Evolutionary conservation across 257 asterid species (phyloP).

Genomic region (Solanum chiquidenum): DNA sequence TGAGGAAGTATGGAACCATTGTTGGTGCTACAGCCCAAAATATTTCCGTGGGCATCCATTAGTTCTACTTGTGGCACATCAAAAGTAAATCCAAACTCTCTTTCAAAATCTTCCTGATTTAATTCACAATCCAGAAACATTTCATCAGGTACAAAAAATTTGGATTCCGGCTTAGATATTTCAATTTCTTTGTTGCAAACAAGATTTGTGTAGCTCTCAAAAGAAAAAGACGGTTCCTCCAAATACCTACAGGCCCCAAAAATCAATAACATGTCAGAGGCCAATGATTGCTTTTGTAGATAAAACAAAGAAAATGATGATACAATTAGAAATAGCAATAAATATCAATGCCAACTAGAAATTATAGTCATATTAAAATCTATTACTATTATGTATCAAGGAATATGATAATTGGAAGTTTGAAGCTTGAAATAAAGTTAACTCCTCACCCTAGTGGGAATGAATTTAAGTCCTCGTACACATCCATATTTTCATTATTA

Average conservation of each 20-base stretch:
- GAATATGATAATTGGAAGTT: background rate
- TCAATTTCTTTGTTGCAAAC: background rate
- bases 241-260: background rate
- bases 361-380: background rate
- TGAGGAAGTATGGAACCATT: background rate
- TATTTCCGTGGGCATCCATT: background rate
- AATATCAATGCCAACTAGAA: background rate
- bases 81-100: background rate
- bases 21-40: background rate
- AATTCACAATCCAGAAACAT: background rate
- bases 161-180: background rate
- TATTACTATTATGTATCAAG: background rate
- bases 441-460: background rate
- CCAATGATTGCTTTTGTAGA: background rate
- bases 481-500: background rate
- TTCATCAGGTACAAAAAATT: background rate
- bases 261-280: background rate
- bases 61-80: constrained; percentile 1
- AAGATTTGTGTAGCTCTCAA: constrained; percentile 2
- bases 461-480: background rate
- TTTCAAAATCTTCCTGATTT: background rate
- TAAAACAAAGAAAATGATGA: background rate
- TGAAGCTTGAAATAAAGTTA: background rate
- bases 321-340: background rate
- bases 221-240: background rate